Conservation (phyloP, 1,284 basidiomycete genomes). For the Trichosporon coremiiforme region DNA sequence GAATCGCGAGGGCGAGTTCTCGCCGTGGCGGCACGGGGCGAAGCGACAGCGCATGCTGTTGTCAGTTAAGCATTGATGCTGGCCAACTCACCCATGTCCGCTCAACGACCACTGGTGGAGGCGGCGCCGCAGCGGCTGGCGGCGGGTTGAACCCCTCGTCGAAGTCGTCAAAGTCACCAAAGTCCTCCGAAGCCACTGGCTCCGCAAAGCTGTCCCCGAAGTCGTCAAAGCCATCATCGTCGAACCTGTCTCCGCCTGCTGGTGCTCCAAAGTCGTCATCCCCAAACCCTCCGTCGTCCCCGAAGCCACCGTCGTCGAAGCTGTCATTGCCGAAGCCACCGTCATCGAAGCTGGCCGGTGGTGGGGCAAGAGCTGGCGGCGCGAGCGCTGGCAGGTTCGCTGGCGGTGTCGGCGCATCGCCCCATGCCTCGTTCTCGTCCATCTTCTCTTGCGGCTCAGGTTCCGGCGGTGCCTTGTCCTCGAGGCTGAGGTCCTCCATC, state of each 20-base stretch:
- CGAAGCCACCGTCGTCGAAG: conserved; percentile 63
- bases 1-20: conserved; percentile 64
- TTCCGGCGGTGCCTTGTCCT: conserved; percentile 8
- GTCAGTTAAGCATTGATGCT: neutral
- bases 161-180: conserved; percentile 62
- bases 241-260: conserved; percentile 22
- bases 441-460: neutral
- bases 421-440: conserved; percentile 48
- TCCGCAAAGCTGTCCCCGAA: conserved; percentile 60
- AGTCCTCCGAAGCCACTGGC: neutral
- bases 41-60: conserved; percentile 69
- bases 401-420: conserved; percentile 32
- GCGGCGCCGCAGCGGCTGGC: conserved; percentile 41
- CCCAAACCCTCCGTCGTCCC: conserved; percentile 62
- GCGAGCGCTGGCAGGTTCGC: neutral
- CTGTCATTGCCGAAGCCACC: too few relatives aligned
- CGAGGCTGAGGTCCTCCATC: neutral
- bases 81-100: conserved; percentile 28
- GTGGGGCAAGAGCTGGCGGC: neutral
- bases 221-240: conserved; percentile 59
- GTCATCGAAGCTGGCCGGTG: conserved; percentile 66
- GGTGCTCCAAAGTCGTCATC: conserved; percentile 58
- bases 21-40: conserved; percentile 65
- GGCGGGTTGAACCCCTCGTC: conserved; percentile 44
- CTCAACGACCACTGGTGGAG: conserved; percentile 56